Evolutionary conservation across 352 stramenopile genomes (phyloP).

Genomic region (Salisapilia sapeloensis): DNA sequence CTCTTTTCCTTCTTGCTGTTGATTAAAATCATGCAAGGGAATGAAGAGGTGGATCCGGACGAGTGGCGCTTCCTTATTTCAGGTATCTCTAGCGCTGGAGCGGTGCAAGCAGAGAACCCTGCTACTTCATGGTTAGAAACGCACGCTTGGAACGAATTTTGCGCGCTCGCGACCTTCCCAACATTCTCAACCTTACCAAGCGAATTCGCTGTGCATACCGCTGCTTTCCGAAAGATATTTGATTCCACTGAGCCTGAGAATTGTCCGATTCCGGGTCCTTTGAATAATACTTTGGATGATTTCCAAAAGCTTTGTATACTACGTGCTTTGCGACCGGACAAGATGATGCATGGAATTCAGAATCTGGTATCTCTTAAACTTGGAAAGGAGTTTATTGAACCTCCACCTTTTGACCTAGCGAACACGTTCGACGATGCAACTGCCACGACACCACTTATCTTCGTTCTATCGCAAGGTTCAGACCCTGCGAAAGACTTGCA

Average conservation of each 20-base stretch:
- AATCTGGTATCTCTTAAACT: slow-evolving; percentile 23
- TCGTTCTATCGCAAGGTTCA: slow-evolving; percentile 30
- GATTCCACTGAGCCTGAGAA: slow-evolving; percentile 70
- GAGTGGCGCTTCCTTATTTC: slow-evolving; percentile 87
- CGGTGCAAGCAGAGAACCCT: slow-evolving; percentile 23
- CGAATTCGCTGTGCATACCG: slow-evolving; percentile 21
- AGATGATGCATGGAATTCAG: slow-evolving; percentile 18
- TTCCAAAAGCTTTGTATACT: slow-evolving; percentile 21
- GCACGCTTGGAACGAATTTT: slow-evolving; percentile 62
- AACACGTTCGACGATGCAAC: slow-evolving; percentile 29
- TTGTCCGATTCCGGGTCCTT: slow-evolving; percentile 33
- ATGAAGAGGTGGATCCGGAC: slow-evolving; percentile 50
- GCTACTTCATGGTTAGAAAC: slow-evolving; percentile 46
- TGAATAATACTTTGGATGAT: slow-evolving; percentile 32
- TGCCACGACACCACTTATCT: slow-evolving; percentile 23
- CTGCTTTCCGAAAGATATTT: slow-evolving; percentile 52
- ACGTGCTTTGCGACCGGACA: slow-evolving; percentile 16
- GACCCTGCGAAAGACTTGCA: slow-evolving; percentile 26
- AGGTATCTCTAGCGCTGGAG: slow-evolving; percentile 29
- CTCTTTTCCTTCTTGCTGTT: slow-evolving; percentile 86
- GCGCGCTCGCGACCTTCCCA: slow-evolving; percentile 11
- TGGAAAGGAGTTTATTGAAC: slow-evolving; percentile 33
- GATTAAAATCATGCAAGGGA: slow-evolving; percentile 81
- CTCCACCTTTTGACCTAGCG: slow-evolving; percentile 27
- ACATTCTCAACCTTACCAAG: slow-evolving; percentile 12